A percentile compares a stretch with the other conserved stretches of the same genome.
Evolutionary conservation across 2,329 filamentous ascomycete species (phyloP).

Genomic region (Metarhizium brunneum): DNA sequence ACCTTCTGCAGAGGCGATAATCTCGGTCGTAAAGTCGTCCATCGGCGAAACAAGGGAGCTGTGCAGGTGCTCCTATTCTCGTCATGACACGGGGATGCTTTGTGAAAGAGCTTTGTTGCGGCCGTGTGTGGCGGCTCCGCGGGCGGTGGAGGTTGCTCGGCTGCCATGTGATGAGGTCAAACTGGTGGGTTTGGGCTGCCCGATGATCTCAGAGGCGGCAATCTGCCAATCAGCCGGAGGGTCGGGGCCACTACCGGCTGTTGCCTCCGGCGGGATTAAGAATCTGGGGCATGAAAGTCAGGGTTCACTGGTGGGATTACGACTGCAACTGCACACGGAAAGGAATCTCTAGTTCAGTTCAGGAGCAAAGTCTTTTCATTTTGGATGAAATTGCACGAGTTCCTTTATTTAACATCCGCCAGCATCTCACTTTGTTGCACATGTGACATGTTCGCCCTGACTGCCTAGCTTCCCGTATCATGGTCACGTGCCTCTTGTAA

Average conservation of each 20-base stretch:
- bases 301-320: too few species aligned
- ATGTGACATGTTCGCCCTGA: too few species aligned
- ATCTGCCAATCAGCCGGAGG: background rate
- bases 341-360: too few species aligned
- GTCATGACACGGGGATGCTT: background rate
- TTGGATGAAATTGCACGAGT: too few species aligned
- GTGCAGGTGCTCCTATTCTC: background rate
- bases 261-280: background rate
- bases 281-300: too few species aligned
- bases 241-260: background rate
- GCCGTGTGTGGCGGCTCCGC: background rate
- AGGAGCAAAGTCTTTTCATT: too few species aligned
- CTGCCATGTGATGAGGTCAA: conserved; percentile 3
- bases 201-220: background rate
- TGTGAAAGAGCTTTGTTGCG: background rate
- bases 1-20: conserved; percentile 14
- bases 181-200: background rate
- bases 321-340: too few species aligned
- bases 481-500: too few species aligned
- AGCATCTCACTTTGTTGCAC: too few species aligned
- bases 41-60: conserved; percentile 14
- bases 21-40: conserved; percentile 30
- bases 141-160: background rate
- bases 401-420: too few species aligned
- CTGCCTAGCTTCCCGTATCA: too few species aligned